A percentile compares a stretch with the other conserved stretches of the same genome.
Evolutionary conservation across 768 basidiomycete species (phyloP).

Genomic region (Boletus sp.): DNA sequence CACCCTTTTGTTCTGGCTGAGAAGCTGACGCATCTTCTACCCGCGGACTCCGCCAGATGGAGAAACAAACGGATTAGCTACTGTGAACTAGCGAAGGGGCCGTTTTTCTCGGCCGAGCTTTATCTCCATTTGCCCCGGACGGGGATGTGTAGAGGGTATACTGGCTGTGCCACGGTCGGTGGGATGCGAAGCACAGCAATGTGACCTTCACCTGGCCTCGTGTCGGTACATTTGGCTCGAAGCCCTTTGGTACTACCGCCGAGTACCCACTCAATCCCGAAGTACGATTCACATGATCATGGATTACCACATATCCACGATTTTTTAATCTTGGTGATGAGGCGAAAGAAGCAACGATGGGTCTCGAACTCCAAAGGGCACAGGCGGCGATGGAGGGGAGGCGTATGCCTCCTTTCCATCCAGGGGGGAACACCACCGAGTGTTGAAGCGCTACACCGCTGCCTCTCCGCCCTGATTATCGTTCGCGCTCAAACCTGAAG

Average conservation of each 20-base stretch:
- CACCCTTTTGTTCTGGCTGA: background rate
- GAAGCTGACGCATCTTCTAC: conserved; percentile 3
- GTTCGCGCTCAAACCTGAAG: background rate
- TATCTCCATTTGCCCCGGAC: conserved; percentile 1
- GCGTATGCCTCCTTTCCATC: conserved; percentile 4
- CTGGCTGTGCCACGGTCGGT: background rate
- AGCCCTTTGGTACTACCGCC: conserved; percentile 3
- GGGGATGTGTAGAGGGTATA: background rate
- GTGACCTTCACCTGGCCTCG: conserved; percentile 14
- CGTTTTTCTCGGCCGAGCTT: background rate
- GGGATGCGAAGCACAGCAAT: conserved; percentile 3
- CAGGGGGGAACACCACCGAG: background rate
- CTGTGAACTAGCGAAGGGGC: conserved; percentile 3
- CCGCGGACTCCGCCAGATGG: conserved; percentile 3
- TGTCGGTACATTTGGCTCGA: conserved; percentile 6
- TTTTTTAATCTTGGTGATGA: conserved; percentile 23
- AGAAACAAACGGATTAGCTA: background rate
- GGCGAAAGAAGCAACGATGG: conserved; percentile 5
- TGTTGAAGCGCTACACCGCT: background rate
- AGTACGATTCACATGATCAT: conserved; percentile 3
- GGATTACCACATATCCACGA: conserved; percentile 9
- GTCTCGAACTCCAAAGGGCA: conserved; percentile 13
- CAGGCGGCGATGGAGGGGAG: conserved; percentile 5
- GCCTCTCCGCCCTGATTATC: conserved; percentile 17
- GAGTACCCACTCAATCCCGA: conserved; percentile 13